Evolutionary conservation across 1,284 basidiomycete genomes (phyloP).

Genomic region (Crocinoboletus sp.): DNA sequence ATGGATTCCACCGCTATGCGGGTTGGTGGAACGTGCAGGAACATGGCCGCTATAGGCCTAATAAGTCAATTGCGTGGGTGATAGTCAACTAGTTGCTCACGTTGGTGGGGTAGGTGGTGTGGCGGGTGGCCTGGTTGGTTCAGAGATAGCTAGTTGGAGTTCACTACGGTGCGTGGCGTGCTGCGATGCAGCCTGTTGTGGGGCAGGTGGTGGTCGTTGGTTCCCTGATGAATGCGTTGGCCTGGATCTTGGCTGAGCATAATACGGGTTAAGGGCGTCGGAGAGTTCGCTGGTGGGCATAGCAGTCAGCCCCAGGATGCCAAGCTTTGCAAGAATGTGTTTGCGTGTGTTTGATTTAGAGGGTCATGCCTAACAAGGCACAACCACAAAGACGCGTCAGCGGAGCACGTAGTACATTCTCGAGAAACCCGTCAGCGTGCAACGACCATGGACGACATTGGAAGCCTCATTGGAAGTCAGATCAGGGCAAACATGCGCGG

Average conservation of each 20-base stretch:
- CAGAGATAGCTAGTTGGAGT: conserved; percentile 53
- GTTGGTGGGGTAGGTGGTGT: conserved; percentile 26
- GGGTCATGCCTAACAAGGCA: conserved; percentile 35
- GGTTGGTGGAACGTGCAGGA: conserved; percentile 14
- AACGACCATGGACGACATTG: conserved; percentile 39
- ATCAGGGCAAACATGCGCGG: conserved; percentile 33
- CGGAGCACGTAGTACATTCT: conserved; percentile 6
- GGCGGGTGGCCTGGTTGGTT: conserved; percentile 37
- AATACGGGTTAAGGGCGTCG: conserved; percentile 68
- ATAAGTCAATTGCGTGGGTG: background rate
- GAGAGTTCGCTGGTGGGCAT: conserved; percentile 65
- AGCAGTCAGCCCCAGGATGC: conserved; percentile 15
- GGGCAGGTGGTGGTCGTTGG: conserved; percentile 10
- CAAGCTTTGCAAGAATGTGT: conserved; percentile 8
- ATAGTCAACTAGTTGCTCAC: conserved; percentile 18
- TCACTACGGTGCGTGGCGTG: conserved; percentile 53
- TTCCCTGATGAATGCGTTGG: conserved; percentile 21
- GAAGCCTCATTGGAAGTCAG: conserved; percentile 54
- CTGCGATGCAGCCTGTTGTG: conserved; percentile 30
- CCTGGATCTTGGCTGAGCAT: conserved; percentile 43
- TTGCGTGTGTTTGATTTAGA: conserved; percentile 31
- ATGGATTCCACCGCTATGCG: conserved; percentile 35
- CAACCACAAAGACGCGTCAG: conserved; percentile 47
- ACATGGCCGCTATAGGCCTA: conserved; percentile 8
- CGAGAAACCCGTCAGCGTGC: background rate